Conservation (phyloP, 495 filamentous ascomycete species). For the Penicillium canescens region DNA sequence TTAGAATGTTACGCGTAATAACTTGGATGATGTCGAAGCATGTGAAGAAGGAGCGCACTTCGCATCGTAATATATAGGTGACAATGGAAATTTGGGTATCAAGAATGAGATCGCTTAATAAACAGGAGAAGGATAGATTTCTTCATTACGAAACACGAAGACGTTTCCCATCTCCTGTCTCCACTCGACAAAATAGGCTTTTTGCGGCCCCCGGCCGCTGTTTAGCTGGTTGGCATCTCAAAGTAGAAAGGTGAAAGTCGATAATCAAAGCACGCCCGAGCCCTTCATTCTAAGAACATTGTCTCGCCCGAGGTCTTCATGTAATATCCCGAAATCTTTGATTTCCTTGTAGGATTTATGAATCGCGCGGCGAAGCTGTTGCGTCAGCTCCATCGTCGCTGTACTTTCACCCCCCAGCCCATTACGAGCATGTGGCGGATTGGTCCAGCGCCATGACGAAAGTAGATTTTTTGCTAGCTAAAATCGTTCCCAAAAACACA, state of each 20-base stretch:
- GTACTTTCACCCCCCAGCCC: constrained; percentile 41
- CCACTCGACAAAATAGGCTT: constrained; percentile 8
- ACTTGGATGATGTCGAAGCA: too few relatives aligned
- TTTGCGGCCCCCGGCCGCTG: constrained; percentile 9
- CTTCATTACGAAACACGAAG: constrained; percentile 3
- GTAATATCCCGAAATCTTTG: constrained; percentile 14
- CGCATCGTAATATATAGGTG: too few relatives aligned
- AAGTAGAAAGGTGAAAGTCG: constrained; percentile 29
- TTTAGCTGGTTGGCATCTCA: constrained; percentile 4
- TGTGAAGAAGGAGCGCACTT: too few relatives aligned
- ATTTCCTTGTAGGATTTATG: constrained; percentile 17
- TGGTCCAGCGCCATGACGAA: constrained; percentile 35
- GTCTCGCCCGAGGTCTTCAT: constrained; percentile 22
- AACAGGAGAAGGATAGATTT: background rate
- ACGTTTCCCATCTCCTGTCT: constrained; percentile 15
- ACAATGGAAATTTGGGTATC: too few relatives aligned
- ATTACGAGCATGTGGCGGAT: constrained; percentile 50
- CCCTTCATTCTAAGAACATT: constrained; percentile 31
- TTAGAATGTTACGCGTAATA: too few relatives aligned
- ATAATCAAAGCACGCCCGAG: constrained; percentile 28
- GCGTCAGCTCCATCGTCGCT: constrained; percentile 12
- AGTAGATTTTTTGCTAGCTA: too few relatives aligned
- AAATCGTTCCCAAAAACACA: too few relatives aligned
- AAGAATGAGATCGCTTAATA: background rate
- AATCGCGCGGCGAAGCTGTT: constrained; percentile 6